These are phyloP conservation scores for Hypericum androsaemum DNA, from an alignment of 345 rosid species.

Conservation along the genomic window DNA sequence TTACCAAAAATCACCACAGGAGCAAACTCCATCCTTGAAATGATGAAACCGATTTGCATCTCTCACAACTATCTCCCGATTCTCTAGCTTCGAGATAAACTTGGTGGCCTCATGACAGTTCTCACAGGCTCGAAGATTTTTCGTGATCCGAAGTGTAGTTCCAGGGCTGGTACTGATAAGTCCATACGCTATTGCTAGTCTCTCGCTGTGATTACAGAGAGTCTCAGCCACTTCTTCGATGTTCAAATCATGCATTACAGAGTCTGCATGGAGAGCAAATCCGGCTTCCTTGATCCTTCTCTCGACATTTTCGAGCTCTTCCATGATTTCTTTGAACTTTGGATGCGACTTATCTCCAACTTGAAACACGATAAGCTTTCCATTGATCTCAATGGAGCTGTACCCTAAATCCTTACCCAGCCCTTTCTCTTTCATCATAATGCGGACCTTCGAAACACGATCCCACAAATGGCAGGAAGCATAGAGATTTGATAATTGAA, in stretches of 20 bases:
- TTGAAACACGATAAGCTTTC: slow-evolving; percentile 42
- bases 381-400: slow-evolving; percentile 48
- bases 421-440: slow-evolving; percentile 53
- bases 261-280: slow-evolving; percentile 36
- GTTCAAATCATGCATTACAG: slow-evolving; percentile 49
- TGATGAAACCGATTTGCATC: slow-evolving; percentile 64
- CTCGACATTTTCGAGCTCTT: slow-evolving; percentile 38
- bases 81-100: slow-evolving; percentile 42
- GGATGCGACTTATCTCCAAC: slow-evolving; percentile 62
- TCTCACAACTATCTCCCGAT: slow-evolving; percentile 51
- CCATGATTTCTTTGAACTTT: slow-evolving; percentile 31
- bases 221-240: slow-evolving; percentile 52
- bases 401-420: slow-evolving; percentile 48
- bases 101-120: slow-evolving; percentile 61
- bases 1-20: slow-evolving; percentile 26
- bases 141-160: slow-evolving; percentile 43
- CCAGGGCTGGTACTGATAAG: slow-evolving; percentile 48
- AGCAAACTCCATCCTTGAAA: slow-evolving; percentile 39
- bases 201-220: slow-evolving; percentile 61
- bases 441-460: slow-evolving; percentile 36
- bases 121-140: slow-evolving; percentile 56
- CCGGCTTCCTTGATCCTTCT: slow-evolving; percentile 48
- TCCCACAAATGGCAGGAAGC: slow-evolving; percentile 57
- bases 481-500: slow-evolving; percentile 68
- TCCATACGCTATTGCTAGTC: slow-evolving; percentile 57